Evolutionary conservation across 768 basidiomycete species (phyloP), one percentile per base, ranked within the genome.

Genomic region (Boletus rubescentipes): DNA sequence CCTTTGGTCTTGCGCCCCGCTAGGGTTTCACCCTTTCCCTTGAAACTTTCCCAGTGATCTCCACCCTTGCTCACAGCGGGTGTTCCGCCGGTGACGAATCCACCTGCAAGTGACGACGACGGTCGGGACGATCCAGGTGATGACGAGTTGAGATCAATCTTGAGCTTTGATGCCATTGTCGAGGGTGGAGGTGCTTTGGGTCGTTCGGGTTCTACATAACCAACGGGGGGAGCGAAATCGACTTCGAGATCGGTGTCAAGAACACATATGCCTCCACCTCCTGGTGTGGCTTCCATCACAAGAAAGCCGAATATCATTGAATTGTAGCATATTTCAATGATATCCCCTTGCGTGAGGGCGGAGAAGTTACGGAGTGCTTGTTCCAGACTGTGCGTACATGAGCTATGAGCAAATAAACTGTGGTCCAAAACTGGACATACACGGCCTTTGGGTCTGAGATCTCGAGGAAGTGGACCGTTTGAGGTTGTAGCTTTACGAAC

Each of bases 311-410:
- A 98, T 20, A 93, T 81, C 64, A 99, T 93, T 1, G 86, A 86
- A 69, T 98, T 98, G 73, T 99, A 98, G n/a, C 79, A 85, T 65
- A 99, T 96, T 73, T 98, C 97, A 67, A 99, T 92, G 57, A 97
- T 96, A 67, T 99, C 97, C 40, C 94, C 94, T 64, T 94, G 91
- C 0, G 95, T 93, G 23, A 99, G 78, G 16, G 85, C 84, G 29
- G 93, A 85, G 72, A 95, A 99, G 70, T 96, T 93, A 42, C 95
- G 86, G 14, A 99, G 77, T 15, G 93, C 91, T 69, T 94, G 90
- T 72, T 99, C 97, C 35, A 99, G 85, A 3, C 95, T 98, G 58
- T 7, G 34, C 32, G 23, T 23, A 47, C 37, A 21, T 61, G 15
- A 61, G 47, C 9, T 30, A 38, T 29, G 30, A 43, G 39, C 5